A percentile compares a stretch with the other conserved stretches of the same genome.
Evolutionary conservation across 192 early-diverging fungal species (phyloP).

Genomic region (Coemansia sp.): DNA sequence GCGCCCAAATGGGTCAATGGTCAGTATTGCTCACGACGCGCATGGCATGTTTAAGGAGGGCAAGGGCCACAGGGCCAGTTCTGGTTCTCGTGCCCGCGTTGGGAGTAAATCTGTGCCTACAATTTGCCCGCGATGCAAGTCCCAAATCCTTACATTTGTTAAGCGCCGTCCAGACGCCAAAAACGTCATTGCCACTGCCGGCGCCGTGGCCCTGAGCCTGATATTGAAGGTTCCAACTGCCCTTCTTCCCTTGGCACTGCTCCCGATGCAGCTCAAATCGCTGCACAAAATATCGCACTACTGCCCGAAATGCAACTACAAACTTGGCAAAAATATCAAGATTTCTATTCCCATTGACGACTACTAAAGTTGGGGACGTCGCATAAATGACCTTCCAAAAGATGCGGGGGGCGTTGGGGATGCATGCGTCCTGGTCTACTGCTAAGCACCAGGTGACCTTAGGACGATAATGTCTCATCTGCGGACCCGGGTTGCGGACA

Average conservation of each 20-base stretch:
- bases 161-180: constrained; percentile 24
- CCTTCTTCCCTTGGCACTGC: constrained; percentile 29
- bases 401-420: constrained; percentile 6
- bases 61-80: constrained; percentile 2
- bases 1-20: constrained; percentile 11
- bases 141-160: constrained; percentile 31
- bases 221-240: constrained; percentile 22
- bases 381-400: background rate
- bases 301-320: constrained; percentile 42
- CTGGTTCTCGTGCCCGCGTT: constrained; percentile 17
- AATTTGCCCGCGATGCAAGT: constrained; percentile 37
- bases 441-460: background rate
- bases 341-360: constrained; percentile 18
- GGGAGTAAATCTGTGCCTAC: constrained; percentile 31
- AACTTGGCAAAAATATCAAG: constrained; percentile 42
- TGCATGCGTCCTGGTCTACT: background rate
- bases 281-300: constrained; percentile 32
- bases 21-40: constrained; percentile 34
- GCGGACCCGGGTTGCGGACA: background rate
- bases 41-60: constrained; percentile 37
- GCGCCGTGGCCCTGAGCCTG: constrained; percentile 25
- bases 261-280: constrained; percentile 41
- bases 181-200: constrained; percentile 25
- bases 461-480: background rate
- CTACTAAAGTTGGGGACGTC: background rate